phyloP scores from a whole-genome alignment of 192 early-diverging fungal species.

The Jimgerdemannia flammicorona region DNA sequence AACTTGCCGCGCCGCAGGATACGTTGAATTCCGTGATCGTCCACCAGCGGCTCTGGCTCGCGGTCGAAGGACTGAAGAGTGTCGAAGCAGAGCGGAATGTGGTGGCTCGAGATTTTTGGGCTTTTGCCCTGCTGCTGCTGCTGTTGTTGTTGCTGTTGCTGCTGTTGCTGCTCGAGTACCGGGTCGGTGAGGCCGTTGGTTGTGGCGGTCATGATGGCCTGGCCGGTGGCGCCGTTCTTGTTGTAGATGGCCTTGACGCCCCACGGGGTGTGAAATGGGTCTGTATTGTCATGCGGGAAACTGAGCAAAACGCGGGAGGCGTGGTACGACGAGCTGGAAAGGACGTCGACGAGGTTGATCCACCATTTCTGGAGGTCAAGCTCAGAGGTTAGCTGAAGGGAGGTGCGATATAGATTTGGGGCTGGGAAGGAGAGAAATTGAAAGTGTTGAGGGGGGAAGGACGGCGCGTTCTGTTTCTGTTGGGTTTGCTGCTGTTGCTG shows the following conservation, averaged over 20 bases:
- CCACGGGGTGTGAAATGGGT: conserved; percentile 35
- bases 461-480: neutral
- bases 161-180: conserved; percentile 2
- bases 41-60: conserved; percentile 42
- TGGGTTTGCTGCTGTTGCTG: neutral
- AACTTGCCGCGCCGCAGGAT: conserved; percentile 40
- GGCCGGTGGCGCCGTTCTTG: conserved; percentile 5
- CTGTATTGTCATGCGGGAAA: conserved; percentile 37
- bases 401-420: conserved; percentile 37
- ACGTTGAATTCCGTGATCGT: conserved; percentile 36
- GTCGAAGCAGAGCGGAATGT: conserved; percentile 40
- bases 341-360: conserved; percentile 27
- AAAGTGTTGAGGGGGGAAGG: conserved; percentile 7
- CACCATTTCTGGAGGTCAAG: conserved; percentile 36
- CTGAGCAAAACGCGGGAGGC: conserved; percentile 29
- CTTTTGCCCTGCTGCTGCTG: conserved; percentile 25
- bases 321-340: conserved; percentile 29
- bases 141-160: neutral
- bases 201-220: neutral
- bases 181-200: neutral
- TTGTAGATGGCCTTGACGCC: conserved; percentile 32
- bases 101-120: conserved; percentile 22
- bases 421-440: conserved; percentile 18
- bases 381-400: conserved; percentile 34
- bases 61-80: conserved; percentile 45